Conservation (phyloP, 1,139 yeast species). For the Lodderomyces oxycetoniae region DNA sequence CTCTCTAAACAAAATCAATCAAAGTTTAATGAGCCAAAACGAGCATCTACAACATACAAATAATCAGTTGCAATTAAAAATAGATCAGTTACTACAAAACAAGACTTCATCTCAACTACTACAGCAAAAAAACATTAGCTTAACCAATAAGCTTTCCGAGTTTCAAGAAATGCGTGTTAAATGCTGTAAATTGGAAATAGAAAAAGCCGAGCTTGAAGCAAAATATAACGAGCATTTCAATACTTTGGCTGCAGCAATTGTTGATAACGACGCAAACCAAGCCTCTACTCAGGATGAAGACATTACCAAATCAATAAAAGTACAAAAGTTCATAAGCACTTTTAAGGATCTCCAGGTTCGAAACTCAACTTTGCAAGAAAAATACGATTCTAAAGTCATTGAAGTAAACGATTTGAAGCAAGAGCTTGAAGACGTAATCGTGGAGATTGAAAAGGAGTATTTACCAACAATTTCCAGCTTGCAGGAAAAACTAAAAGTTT, state of each 20-base stretch:
- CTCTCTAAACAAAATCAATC: conserved; percentile 16
- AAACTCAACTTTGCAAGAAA: conserved; percentile 35
- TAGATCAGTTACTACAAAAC: conserved; percentile 33
- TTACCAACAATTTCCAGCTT: conserved; percentile 17
- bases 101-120: conserved; percentile 38
- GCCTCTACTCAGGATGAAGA: conserved; percentile 10
- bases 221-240: conserved; percentile 34
- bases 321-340: conserved; percentile 28
- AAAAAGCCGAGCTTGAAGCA: conserved; percentile 44
- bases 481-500: conserved; percentile 12
- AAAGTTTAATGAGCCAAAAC: conserved; percentile 26
- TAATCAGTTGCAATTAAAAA: conserved; percentile 24
- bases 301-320: conserved; percentile 18
- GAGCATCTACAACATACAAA: conserved; percentile 30
- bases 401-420: conserved; percentile 19
- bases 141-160: conserved; percentile 32
- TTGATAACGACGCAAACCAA: conserved; percentile 5
- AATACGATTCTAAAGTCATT: conserved; percentile 19
- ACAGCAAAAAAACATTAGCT: conserved; percentile 34
- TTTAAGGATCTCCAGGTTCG: conserved; percentile 36
- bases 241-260: conserved; percentile 25
- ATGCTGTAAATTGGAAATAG: conserved; percentile 48
- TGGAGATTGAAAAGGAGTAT: conserved; percentile 14
- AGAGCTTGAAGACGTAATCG: conserved; percentile 15
- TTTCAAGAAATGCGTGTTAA: conserved; percentile 45